Evolutionary conservation across 2,329 filamentous ascomycete species (phyloP), one percentile per base, ranked within the genome.

Genomic region (Ampelomyces quisqualis): DNA sequence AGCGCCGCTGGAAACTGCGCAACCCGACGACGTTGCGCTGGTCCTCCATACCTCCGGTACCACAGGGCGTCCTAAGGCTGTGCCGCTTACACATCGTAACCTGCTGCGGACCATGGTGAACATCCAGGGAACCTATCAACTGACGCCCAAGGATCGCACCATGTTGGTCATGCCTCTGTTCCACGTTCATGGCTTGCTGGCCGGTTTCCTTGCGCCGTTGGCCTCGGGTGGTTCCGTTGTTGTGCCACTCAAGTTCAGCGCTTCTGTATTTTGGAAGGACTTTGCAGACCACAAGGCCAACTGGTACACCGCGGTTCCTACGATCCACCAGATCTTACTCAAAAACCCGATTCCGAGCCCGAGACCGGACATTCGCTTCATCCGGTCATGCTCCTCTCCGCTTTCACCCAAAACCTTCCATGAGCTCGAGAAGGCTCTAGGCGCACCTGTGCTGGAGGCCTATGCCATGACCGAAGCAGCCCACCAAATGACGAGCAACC

Each of bases 281-380:
- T 93, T 93, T 59, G 76, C 76, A 53, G 73, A 77, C 5, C 77
- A 90, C 72, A 76, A 81, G 51, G 89, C 88, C 18, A 95, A 88
- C 66, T 95, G 89, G 89, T 95, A 93, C 71, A 93, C 88, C 0
- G 89, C 89, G 1, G 89, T 93, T n/a, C 89, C 89, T 1, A 94
- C 89, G 1, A 94, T 95, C 64, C 89, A 94, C 68, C 88, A 93
- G 63, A 91, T 95, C 58, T 76, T 95, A 3, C 80, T 95, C 43
- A 88, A 85, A 70, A 82, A 79, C 53, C 81, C 85, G 5, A 67
- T 79, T 3, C 89, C 88, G 4, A 78, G 65, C 40, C 84, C 85
- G 1, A 75, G 82, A 41, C 87, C 87, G 2, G 66, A 76, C 11
- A 93, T 95, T 60, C 82, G 89, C 53, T 94, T 94, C 71, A 90